These are phyloP conservation scores for Neofusicoccum ribis DNA, from an alignment of 2,329 filamentous ascomycete genomes.

Conservation along the genomic window DNA sequence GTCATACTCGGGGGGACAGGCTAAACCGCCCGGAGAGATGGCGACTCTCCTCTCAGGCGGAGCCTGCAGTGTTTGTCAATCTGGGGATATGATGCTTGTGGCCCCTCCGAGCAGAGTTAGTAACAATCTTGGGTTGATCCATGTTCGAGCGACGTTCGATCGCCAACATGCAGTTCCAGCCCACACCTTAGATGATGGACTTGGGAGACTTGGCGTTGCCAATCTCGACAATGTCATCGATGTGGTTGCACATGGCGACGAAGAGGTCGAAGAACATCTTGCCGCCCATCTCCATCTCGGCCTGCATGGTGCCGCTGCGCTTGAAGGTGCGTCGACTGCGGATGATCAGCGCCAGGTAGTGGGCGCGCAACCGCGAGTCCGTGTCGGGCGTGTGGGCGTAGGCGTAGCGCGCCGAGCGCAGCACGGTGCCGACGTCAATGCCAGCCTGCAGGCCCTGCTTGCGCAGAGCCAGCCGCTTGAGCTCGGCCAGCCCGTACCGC, in stretches of 20 bases:
- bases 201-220: conserved; percentile 31
- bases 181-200: conserved; percentile 43
- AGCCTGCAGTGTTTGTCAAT: not conserved
- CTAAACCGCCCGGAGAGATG: not conserved
- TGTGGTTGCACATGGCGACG: conserved; percentile 96
- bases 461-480: conserved; percentile 86
- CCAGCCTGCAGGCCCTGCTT: conserved; percentile 94
- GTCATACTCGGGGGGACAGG: not conserved
- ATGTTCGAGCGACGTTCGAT: conserved; percentile 1
- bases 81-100: not conserved
- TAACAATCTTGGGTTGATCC: conserved; percentile 9
- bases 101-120: not conserved
- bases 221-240: conserved; percentile 91
- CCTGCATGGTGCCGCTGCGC: conserved; percentile 97
- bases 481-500: conserved; percentile 84
- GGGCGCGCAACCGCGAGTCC: conserved; percentile 89
- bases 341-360: conserved; percentile 97
- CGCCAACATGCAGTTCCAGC: not conserved
- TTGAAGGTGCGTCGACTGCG: conserved; percentile 97
- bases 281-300: conserved; percentile 93
- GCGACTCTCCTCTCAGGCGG: conserved; percentile 5
- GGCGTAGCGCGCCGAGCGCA: conserved; percentile 90
- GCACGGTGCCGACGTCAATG: conserved; percentile 87
- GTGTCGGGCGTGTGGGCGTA: conserved; percentile 93
- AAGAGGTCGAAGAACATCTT: conserved; percentile 98